A percentile compares a stretch with the other conserved stretches of the same genome.
These are phyloP conservation scores for Dryas alaskensis DNA, from an alignment of 306 rosid genomes.

Conservation along the genomic window DNA sequence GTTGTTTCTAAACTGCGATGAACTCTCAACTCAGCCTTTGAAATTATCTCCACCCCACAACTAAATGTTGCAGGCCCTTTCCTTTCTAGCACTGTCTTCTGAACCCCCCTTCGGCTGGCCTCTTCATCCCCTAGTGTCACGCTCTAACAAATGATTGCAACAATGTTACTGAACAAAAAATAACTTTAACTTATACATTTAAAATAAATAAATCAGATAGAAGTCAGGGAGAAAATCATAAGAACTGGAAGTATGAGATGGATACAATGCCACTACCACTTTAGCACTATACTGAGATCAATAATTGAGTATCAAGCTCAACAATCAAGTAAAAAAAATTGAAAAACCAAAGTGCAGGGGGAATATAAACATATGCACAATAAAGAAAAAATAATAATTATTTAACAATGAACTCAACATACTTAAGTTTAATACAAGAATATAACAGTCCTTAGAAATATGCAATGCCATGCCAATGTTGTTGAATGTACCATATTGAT, in stretches of 20 bases:
- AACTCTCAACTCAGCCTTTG: slow-evolving; percentile 82
- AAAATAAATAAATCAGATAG: background rate
- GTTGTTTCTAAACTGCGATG: slow-evolving; percentile 83
- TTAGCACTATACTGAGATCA: background rate
- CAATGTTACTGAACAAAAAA: slow-evolving; percentile 23
- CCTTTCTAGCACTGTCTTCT: slow-evolving; percentile 92
- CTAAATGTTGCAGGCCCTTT: slow-evolving; percentile 91
- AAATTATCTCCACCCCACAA: slow-evolving; percentile 85
- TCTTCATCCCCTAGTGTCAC: slow-evolving; percentile 97
- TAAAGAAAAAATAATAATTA: background rate
- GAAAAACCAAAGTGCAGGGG: background rate
- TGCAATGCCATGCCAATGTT: slow-evolving; percentile 6
- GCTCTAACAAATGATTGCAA: slow-evolving; percentile 52
- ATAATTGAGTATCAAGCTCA: background rate
- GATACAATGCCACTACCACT: slow-evolving; percentile 7
- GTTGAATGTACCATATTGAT: background rate
- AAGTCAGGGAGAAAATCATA: background rate
- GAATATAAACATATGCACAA: slow-evolving; percentile 7
- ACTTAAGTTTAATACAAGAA: background rate
- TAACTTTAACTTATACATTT: background rate
- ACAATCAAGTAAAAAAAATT: background rate
- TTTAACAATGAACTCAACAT: background rate
- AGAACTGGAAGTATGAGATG: background rate
- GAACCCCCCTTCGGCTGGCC: slow-evolving; percentile 89
- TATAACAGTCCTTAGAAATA: background rate